Evolutionary conservation across 164 flowering plant species (phyloP).

Genomic region (Vitis rupestris): DNA sequence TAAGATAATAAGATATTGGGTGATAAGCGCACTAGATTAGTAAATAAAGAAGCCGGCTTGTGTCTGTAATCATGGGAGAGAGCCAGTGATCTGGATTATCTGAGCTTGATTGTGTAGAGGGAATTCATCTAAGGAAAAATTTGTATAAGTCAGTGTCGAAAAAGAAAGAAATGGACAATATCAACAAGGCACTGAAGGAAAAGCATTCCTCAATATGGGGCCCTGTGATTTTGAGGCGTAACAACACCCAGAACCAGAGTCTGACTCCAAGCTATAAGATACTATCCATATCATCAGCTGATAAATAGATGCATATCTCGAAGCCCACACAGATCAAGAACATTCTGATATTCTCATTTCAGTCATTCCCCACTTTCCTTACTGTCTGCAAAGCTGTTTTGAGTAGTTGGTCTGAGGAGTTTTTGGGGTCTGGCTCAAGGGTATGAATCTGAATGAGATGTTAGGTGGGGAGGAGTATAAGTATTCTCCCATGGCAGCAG

Average conservation of each 20-base stretch:
- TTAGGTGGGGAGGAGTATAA: slow-evolving; percentile 18
- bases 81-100: neutral
- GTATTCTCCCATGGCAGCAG: slow-evolving; percentile 6
- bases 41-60: neutral
- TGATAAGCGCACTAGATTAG: too few species aligned
- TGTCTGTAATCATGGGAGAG: neutral
- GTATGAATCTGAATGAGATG: slow-evolving; percentile 11
- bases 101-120: too few species aligned
- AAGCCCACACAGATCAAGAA: neutral
- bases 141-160: too few species aligned
- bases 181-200: slow-evolving; percentile 11
- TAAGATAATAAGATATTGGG: too few species aligned
- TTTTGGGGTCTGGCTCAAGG: too few species aligned
- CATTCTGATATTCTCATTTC: too few species aligned
- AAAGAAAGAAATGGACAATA: neutral
- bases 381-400: too few species aligned
- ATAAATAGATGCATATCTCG: neutral
- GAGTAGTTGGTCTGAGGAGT: too few species aligned
- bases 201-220: neutral
- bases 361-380: too few species aligned
- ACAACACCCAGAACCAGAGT: too few species aligned
- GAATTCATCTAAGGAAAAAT: too few species aligned
- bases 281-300: neutral
- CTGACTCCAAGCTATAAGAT: neutral
- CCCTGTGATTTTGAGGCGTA: slow-evolving; percentile 9